phyloP scores from a whole-genome alignment of 2,329 filamentous ascomycete genomes.

The Fonsecaea multimorphosa region DNA sequence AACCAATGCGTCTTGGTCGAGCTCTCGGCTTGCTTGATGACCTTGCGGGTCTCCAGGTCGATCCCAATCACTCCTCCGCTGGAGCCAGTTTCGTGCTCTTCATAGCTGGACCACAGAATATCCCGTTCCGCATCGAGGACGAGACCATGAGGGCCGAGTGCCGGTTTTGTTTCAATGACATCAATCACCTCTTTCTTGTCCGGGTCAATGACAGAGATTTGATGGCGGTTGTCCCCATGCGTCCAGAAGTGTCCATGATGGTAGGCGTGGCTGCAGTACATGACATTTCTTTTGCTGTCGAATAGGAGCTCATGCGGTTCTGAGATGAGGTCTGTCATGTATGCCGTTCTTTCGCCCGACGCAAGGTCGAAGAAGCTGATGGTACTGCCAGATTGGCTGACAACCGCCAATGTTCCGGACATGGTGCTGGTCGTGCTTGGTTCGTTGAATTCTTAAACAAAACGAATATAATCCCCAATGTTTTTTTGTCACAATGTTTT shows the following conservation, averaged over 20 bases:
- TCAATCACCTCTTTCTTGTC: slow-evolving; percentile 4
- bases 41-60: slow-evolving; percentile 1
- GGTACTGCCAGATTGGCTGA: slow-evolving; percentile 9
- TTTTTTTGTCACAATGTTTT: no score
- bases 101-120: slow-evolving; percentile 8
- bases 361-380: slow-evolving; percentile 9
- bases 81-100: not conserved
- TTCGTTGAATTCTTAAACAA: not conserved
- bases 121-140: not conserved
- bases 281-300: not conserved
- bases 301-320: slow-evolving; percentile 6
- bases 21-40: slow-evolving; percentile 6
- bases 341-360: not conserved
- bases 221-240: not conserved
- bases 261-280: slow-evolving; percentile 18
- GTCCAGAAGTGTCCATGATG: slow-evolving; percentile 11
- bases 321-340: slow-evolving; percentile 9
- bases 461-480: not conserved
- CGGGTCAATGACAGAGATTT: slow-evolving; percentile 6
- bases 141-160: slow-evolving; percentile 5
- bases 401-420: slow-evolving; percentile 5
- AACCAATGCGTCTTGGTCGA: slow-evolving; percentile 17
- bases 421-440: not conserved
- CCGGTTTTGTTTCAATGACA: slow-evolving; percentile 9
- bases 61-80: slow-evolving; percentile 6